Base-by-base conservation (phyloP, 345 rosid genomes). In the Linum usitatissimum region DNA sequence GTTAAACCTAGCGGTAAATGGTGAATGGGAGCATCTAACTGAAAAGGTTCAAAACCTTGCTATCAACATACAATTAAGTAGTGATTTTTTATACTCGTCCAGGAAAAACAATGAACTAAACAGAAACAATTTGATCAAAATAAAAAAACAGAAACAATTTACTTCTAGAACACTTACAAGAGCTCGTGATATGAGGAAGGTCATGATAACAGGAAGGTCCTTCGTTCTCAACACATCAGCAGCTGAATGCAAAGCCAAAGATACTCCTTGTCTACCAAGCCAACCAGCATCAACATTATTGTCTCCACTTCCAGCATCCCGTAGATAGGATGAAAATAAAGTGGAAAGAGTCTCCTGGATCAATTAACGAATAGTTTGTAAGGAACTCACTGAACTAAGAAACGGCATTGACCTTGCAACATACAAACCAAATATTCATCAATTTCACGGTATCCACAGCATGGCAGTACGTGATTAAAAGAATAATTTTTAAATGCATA, bases 191-290 rank as follows among this genome's bases (percentile, higher is more conserved):
- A 90, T 90, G 67, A 93, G 80, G 70, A 93, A 93, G 51, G 97
- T 90, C 96, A 93, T 86, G 64, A 93, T 90, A 71, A 88, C 86
- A 67, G 97, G 99, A 70, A 93, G 99, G 67, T 93, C 97, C 68
- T 90, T 93, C 23, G 94, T 83, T 75, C 94, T 81, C 69, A 93
- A 70, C 63, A 90, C 90, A 76, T 93, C 99, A 40, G 99, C 99
- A 6, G 86, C 82, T 70, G 96, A 86, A 80, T 80, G 83, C 68
- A 93, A 80, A 65, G 97, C 91, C 76, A 93, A 70, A 66, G 99
- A 94, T 61, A 86, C 79, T 66, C 97, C 99, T 80, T 93, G 97
- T 75, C 96, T 79, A 39, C 99, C 84, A 71, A 90, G 74, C 96
- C 99, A 90, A 68, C 91, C 83, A 80, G 86, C 83, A 87, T 93